Evolutionary conservation across 441 rosid genomes (phyloP).

Genomic region (Euphorbia celastroides): DNA sequence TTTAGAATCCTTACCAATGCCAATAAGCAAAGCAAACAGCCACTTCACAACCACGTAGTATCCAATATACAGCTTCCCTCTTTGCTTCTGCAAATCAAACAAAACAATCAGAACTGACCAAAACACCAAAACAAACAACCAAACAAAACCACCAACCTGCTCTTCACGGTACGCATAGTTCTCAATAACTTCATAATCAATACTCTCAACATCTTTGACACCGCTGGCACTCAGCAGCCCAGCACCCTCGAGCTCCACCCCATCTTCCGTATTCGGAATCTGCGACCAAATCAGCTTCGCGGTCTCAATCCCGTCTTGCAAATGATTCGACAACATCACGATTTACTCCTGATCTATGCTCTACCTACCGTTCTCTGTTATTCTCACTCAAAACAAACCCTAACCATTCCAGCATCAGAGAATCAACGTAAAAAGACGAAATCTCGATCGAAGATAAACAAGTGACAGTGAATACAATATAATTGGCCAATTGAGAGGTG

Average conservation of each 20-base stretch:
- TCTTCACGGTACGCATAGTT: slow-evolving; percentile 91
- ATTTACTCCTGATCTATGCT: slow-evolving; percentile 6
- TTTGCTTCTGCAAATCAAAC: slow-evolving; percentile 49
- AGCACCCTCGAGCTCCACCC: slow-evolving; percentile 42
- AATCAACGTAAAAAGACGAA: not conserved
- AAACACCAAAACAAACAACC: not conserved
- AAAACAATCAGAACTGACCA: not conserved
- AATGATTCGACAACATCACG: slow-evolving; percentile 64
- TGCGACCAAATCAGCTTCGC: slow-evolving; percentile 74
- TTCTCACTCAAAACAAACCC: slow-evolving; percentile 8
- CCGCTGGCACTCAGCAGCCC: slow-evolving; percentile 40
- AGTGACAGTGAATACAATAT: not conserved
- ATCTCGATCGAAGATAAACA: not conserved
- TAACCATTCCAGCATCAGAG: not conserved
- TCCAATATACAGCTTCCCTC: slow-evolving; percentile 76
- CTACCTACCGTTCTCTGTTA: not conserved
- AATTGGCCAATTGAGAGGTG: not conserved
- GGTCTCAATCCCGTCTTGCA: slow-evolving; percentile 73
- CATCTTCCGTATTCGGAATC: slow-evolving; percentile 70
- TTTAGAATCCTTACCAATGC: slow-evolving; percentile 57
- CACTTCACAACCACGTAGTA: slow-evolving; percentile 81
- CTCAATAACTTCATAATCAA: slow-evolving; percentile 93
- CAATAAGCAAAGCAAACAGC: slow-evolving; percentile 95
- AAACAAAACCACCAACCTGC: slow-evolving; percentile 36
- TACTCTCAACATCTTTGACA: slow-evolving; percentile 56